Percentiles rank a stretch among this genome's conserved stretches.
Conservation (phyloP, 129 eudicot genomes). For the Oenanthe sinensis region DNA sequence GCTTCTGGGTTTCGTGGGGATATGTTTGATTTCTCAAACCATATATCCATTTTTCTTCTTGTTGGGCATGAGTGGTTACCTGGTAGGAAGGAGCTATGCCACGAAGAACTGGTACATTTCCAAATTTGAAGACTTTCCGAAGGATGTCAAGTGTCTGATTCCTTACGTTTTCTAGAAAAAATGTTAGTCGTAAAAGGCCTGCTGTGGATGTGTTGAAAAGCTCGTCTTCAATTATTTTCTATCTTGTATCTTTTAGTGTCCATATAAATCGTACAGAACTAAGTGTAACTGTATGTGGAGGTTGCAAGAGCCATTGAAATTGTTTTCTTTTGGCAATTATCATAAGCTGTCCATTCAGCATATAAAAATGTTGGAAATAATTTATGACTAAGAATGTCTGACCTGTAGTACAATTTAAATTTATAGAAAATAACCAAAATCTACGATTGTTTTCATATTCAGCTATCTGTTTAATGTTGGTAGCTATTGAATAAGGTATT, state of each 20-base stretch:
- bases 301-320: neutral
- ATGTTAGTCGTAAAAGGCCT: neutral
- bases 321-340: neutral
- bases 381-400: neutral
- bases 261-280: neutral
- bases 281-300: neutral
- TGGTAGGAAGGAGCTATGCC: slow-evolving; percentile 54
- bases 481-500: neutral
- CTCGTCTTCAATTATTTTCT: neutral
- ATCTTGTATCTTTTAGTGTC: neutral
- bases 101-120: slow-evolving; percentile 13
- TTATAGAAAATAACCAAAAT: neutral
- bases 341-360: neutral
- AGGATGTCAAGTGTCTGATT: slow-evolving; percentile 15
- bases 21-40: slow-evolving; percentile 51
- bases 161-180: slow-evolving; percentile 9
- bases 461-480: neutral
- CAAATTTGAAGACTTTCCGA: slow-evolving; percentile 17
- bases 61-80: slow-evolving; percentile 28
- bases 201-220: neutral
- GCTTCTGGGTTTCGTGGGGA: slow-evolving; percentile 42
- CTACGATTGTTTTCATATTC: neutral
- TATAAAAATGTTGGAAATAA: neutral
- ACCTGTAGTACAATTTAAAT: neutral
- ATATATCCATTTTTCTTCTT: slow-evolving; percentile 22